These are phyloP conservation scores for Didymella arachidicola DNA, from an alignment of 2,329 filamentous ascomycete genomes.

Conservation along the genomic window DNA sequence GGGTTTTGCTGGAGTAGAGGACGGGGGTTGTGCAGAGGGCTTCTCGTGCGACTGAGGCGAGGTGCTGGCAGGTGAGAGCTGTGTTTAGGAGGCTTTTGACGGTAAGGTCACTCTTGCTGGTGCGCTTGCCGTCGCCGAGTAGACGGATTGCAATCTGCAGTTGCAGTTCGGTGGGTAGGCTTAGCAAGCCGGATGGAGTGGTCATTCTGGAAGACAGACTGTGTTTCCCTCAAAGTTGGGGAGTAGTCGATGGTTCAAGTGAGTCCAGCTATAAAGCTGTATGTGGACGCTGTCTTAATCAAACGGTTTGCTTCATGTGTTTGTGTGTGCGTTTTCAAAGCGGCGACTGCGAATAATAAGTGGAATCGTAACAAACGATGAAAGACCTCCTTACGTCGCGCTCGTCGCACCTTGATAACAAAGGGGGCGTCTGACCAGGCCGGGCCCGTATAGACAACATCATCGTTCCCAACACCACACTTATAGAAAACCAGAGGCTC, in stretches of 20 bases:
- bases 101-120: not conserved
- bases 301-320: conserved; percentile 1
- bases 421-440: not conserved
- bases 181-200: not conserved
- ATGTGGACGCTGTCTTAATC: not conserved
- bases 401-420: not conserved
- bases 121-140: not conserved
- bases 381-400: not conserved
- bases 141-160: not conserved
- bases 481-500: not conserved
- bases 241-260: not conserved
- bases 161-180: conserved; percentile 5
- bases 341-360: not conserved
- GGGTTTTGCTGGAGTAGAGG: conserved; percentile 13
- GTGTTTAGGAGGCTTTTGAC: not conserved
- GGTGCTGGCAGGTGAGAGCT: conserved; percentile 4
- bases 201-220: not conserved
- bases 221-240: not conserved
- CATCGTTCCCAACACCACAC: not conserved
- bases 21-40: conserved; percentile 2
- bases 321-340: not conserved
- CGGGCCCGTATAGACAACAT: not conserved
- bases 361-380: conserved; percentile 1
- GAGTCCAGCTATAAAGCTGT: not conserved
- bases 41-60: conserved; percentile 3